These are phyloP conservation scores for Aspergillus incahuasiensis DNA, from an alignment of 495 filamentous ascomycete species.

Conservation along the genomic window DNA sequence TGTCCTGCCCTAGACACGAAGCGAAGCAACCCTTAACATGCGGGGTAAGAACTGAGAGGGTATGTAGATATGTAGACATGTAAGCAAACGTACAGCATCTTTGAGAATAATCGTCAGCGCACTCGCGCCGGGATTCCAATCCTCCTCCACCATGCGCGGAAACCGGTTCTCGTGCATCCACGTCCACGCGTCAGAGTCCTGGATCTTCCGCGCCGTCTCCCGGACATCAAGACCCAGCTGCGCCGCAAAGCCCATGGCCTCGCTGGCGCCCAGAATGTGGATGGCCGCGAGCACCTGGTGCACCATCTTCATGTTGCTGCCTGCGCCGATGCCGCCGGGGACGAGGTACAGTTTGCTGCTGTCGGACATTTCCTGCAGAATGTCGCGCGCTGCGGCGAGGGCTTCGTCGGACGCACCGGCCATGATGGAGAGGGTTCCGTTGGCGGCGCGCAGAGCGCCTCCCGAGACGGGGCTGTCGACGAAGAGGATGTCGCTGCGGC, in stretches of 20 bases:
- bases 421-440: constrained; percentile 79
- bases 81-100: constrained; percentile 60
- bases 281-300: constrained; percentile 78
- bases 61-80: too few relatives aligned
- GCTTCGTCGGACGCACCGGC: constrained; percentile 58
- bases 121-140: constrained; percentile 59
- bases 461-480: constrained; percentile 76
- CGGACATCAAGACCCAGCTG: constrained; percentile 60
- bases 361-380: constrained; percentile 60
- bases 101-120: constrained; percentile 76
- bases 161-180: constrained; percentile 83
- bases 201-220: constrained; percentile 51
- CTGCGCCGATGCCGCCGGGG: constrained; percentile 65
- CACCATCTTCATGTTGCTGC: constrained; percentile 86
- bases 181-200: constrained; percentile 57
- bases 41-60: too few relatives aligned
- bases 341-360: constrained; percentile 66
- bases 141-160: constrained; percentile 63
- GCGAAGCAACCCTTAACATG: background rate
- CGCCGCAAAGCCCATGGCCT: constrained; percentile 70
- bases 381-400: constrained; percentile 51
- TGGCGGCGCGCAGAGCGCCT: constrained; percentile 66
- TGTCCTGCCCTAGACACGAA: background rate
- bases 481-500: constrained; percentile 60
- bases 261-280: constrained; percentile 67